phyloP scores from a whole-genome alignment of 2,329 filamentous ascomycete genomes.

The Alternaria sp. region DNA sequence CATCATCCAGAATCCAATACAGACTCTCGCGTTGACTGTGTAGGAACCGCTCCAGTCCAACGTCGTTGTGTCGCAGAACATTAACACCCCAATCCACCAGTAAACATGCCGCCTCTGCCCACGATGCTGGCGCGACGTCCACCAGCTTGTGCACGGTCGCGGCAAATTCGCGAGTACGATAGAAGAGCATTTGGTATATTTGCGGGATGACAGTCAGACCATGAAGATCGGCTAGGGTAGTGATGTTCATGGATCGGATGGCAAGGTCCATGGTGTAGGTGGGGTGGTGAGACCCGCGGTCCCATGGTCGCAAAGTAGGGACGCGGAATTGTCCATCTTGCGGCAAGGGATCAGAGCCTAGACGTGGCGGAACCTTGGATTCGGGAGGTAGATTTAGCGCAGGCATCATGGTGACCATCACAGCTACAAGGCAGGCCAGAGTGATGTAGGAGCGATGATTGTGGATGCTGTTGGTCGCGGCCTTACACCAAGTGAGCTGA shows the following conservation, averaged over 20 bases:
- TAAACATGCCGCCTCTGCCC: slow-evolving; percentile 12
- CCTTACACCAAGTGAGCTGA: background rate
- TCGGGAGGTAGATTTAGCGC: background rate
- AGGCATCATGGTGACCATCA: background rate
- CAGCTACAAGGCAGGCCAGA: background rate
- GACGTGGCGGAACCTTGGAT: background rate
- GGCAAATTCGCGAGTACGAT: slow-evolving; percentile 13
- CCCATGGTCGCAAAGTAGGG: background rate
- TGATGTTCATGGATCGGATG: slow-evolving; percentile 4
- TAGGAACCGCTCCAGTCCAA: slow-evolving; percentile 16
- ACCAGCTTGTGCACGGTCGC: slow-evolving; percentile 10
- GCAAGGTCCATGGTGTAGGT: background rate
- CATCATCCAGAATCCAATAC: slow-evolving; percentile 23
- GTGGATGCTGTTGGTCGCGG: background rate
- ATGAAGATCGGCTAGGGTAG: slow-evolving; percentile 1
- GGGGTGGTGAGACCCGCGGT: background rate
- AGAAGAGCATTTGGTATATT: slow-evolving; percentile 11
- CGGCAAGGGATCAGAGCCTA: background rate
- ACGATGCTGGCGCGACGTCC: background rate
- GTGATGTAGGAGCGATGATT: background rate
- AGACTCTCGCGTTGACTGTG: slow-evolving; percentile 20
- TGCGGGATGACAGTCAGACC: background rate
- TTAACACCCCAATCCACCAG: slow-evolving; percentile 15
- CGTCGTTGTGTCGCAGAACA: slow-evolving; percentile 4
- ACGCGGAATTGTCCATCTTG: background rate